Evolutionary conservation across 2,329 filamentous ascomycete genomes (phyloP).

Genomic region (Lachnellula occidentalis): DNA sequence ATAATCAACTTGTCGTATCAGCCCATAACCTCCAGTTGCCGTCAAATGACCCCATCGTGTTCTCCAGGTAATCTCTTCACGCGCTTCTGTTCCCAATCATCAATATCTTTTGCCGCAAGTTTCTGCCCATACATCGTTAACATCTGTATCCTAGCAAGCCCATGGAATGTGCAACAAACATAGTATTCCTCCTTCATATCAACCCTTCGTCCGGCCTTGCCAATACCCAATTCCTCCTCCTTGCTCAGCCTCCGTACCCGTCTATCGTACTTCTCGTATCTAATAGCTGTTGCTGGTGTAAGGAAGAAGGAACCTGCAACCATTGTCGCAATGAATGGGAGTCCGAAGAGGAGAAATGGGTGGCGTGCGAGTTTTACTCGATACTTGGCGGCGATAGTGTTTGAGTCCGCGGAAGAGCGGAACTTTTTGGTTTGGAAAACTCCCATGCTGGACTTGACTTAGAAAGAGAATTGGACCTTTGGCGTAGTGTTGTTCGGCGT

Average conservation of each 20-base stretch:
- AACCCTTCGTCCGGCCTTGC: slow-evolving; percentile 63
- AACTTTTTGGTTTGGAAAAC: slow-evolving; percentile 68
- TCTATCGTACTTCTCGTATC: slow-evolving; percentile 89
- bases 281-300: slow-evolving; percentile 85
- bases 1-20: neutral
- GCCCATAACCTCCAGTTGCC: neutral
- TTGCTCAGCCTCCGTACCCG: slow-evolving; percentile 79
- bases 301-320: slow-evolving; percentile 90
- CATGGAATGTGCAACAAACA: slow-evolving; percentile 45
- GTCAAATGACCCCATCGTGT: slow-evolving; percentile 70
- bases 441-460: slow-evolving; percentile 41
- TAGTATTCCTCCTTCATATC: slow-evolving; percentile 85
- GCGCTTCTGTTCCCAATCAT: slow-evolving; percentile 95
- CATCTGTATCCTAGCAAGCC: neutral
- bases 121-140: slow-evolving; percentile 46
- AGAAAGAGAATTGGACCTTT: slow-evolving; percentile 1
- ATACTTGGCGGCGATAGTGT: slow-evolving; percentile 70
- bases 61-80: slow-evolving; percentile 87
- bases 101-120: slow-evolving; percentile 81
- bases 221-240: slow-evolving; percentile 81
- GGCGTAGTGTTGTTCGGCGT: neutral
- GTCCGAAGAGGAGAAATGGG: slow-evolving; percentile 87
- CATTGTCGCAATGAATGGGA: slow-evolving; percentile 88
- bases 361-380: slow-evolving; percentile 67
- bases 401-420: slow-evolving; percentile 58